A percentile compares a stretch with the other conserved stretches of the same genome.
phyloP scores from a whole-genome alignment of 805 yeast genomes.

The Wickerhamiella allomyrinae region DNA sequence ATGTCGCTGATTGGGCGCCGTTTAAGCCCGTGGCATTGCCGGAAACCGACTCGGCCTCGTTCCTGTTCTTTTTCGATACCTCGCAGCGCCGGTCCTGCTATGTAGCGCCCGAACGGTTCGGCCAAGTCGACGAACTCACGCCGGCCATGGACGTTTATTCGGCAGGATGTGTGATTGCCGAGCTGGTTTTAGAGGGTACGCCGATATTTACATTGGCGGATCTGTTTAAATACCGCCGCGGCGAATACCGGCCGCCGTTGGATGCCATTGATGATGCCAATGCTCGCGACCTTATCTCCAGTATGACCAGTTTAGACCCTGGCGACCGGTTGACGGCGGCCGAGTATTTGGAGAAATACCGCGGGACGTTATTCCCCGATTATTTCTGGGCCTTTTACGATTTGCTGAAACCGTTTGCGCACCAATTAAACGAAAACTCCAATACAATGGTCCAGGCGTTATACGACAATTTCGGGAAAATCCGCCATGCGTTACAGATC shows the following conservation, averaged over 20 bases:
- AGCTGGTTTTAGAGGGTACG: constrained; percentile 71
- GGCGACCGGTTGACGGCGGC: constrained; percentile 40
- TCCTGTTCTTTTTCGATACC: constrained; percentile 83
- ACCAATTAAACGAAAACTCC: constrained; percentile 25
- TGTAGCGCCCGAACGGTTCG: constrained; percentile 85
- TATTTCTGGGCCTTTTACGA: constrained; percentile 43
- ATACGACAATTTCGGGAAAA: constrained; percentile 9
- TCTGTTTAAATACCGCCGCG: constrained; percentile 62
- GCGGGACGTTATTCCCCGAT: constrained; percentile 44
- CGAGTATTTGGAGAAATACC: constrained; percentile 37
- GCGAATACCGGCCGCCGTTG: constrained; percentile 52
- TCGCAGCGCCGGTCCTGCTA: constrained; percentile 79
- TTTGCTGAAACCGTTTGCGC: constrained; percentile 11
- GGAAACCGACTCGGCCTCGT: constrained; percentile 85
- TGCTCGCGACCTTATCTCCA: constrained; percentile 40
- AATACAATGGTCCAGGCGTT: constrained; percentile 47
- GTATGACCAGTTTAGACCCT: constrained; percentile 57
- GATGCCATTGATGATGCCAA: constrained; percentile 42
- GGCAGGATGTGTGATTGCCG: constrained; percentile 69
- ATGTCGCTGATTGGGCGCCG: constrained; percentile 69
- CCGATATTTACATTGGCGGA: constrained; percentile 80
- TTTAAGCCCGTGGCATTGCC: constrained; percentile 78
- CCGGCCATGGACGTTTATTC: constrained; percentile 58
- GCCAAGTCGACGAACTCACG: constrained; percentile 27
- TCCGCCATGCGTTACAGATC: background rate